phyloP scores from a whole-genome alignment of 495 filamentous ascomycete genomes.

The Amniculicola lignicola region DNA sequence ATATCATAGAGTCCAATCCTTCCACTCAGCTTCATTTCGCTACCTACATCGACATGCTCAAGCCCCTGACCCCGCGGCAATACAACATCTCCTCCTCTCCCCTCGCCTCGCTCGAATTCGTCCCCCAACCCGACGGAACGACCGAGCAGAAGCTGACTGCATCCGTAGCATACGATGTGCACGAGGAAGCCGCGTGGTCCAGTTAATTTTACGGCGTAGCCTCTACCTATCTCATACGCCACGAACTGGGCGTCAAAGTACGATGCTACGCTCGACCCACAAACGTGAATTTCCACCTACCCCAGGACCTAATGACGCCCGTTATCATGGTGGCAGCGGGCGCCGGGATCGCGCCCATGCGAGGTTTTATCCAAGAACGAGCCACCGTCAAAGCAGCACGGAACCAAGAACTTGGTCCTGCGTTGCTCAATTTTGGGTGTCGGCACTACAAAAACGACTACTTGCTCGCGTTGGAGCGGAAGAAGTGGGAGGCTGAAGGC shows the following conservation, averaged over 20 bases:
- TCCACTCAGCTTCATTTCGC: conserved; percentile 3
- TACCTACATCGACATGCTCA: conserved; percentile 21
- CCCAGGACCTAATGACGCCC: conserved; percentile 5
- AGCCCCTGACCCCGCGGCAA: conserved; percentile 14
- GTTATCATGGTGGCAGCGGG: conserved; percentile 76
- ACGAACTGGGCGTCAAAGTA: conserved; percentile 3
- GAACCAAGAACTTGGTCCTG: conserved; percentile 50
- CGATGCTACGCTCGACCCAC: conserved; percentile 15
- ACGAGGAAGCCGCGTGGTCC: conserved; percentile 8
- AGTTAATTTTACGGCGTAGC: conserved; percentile 56
- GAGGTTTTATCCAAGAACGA: conserved; percentile 72
- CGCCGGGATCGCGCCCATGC: conserved; percentile 85
- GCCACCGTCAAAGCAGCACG: conserved; percentile 51
- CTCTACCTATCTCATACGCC: conserved; percentile 54
- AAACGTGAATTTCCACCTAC: conserved; percentile 26
- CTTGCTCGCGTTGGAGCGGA: conserved; percentile 59
- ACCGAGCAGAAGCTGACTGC: not conserved
- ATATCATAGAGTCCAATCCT: conserved; percentile 19
- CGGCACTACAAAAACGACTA: conserved; percentile 55
- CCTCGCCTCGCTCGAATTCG: conserved; percentile 6
- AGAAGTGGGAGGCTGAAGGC: conserved; percentile 56
- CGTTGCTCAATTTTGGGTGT: conserved; percentile 64
- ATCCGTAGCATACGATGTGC: conserved; percentile 20
- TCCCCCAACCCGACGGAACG: not conserved
- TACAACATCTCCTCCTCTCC: conserved; percentile 25